A percentile compares a stretch with the other conserved stretches of the same genome.
phyloP scores from a whole-genome alignment of 495 filamentous ascomycete genomes.

The Tirmania nivea region DNA sequence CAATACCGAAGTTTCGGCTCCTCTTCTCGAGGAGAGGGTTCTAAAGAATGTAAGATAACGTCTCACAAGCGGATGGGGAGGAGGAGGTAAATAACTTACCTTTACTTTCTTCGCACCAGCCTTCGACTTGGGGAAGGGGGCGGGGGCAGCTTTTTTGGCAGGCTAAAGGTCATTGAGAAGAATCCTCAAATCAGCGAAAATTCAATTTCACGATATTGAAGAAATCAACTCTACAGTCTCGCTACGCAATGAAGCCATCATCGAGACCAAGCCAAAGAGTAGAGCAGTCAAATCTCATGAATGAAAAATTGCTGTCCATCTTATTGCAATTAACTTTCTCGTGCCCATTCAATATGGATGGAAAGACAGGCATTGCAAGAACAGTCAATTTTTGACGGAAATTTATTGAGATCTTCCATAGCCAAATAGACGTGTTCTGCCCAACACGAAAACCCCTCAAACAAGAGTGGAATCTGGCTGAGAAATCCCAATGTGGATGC shows the following conservation, averaged over 20 bases:
- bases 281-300: not conserved
- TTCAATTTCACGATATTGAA: slow-evolving; percentile 37
- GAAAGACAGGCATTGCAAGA: too few species aligned
- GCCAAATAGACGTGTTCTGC: too few species aligned
- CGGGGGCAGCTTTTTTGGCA: slow-evolving; percentile 92
- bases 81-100: slow-evolving; percentile 32
- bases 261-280: not conserved
- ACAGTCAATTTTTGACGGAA: too few species aligned
- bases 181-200: slow-evolving; percentile 18
- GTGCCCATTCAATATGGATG: not conserved
- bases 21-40: slow-evolving; percentile 99
- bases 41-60: slow-evolving; percentile 25
- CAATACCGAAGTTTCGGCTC: slow-evolving; percentile 92
- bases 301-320: not conserved
- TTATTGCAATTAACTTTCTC: not conserved
- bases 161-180: slow-evolving; percentile 93
- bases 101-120: slow-evolving; percentile 92
- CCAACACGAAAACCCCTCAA: too few species aligned
- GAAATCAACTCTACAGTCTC: slow-evolving; percentile 41
- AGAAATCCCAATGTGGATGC: too few species aligned
- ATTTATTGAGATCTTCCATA: too few species aligned
- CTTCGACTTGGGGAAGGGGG: slow-evolving; percentile 86
- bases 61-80: not conserved
- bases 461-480: too few species aligned
- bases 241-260: slow-evolving; percentile 7